Evolutionary conservation across 148 eudicot genomes (phyloP), one percentile per base, ranked within the genome.

Genomic region (Simmondsia chinensis): DNA sequence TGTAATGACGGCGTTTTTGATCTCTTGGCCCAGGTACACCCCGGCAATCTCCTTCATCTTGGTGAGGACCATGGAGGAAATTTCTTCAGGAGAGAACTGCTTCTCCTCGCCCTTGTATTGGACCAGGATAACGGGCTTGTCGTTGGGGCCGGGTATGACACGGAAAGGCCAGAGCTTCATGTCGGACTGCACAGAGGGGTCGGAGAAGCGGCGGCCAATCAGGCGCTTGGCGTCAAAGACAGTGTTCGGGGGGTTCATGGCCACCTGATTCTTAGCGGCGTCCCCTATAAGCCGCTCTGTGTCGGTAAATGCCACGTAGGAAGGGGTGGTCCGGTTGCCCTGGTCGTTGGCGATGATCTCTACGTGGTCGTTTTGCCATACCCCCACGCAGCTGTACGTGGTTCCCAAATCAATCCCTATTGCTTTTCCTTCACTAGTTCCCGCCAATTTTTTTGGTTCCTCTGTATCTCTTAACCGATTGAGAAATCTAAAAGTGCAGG

Each of bases 351-450:
- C 63, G 20, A 61, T 57, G 60, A 68, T 68, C 31, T 68, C 73
- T 4, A 68, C 73, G 0, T 68, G 68, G 44, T 61, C 68, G 33
- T 68, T 51, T 15, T 4, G 39, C 73, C 73, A 68, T 2, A 61
- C 73, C 0, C 73, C 68, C 16, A 61, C 73, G 24, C 68, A 68
- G 42, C 73, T 68, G 50, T 61, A 56, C 18, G 73, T 68, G 4
- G 73, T 68, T 16, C 73, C 73, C 29, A 68, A 55, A 46, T 68
- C 73, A 32, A 68, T 68, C 7, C 73, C 68, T 3, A 68, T 61
- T 4, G 68, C 68, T 28, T 61, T 68, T 16, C 32, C 50, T 15
- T n/a, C n/a, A n/a, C n/a, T n/a, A n/a, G n/a, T n/a, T n/a, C n/a
- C n/a, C n/a, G n/a, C n/a, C n/a, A n/a, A n/a, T n/a, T n/a, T n/a